Conservation (phyloP, 805 yeast genomes). For the Yamadazyma olivae region DNA sequence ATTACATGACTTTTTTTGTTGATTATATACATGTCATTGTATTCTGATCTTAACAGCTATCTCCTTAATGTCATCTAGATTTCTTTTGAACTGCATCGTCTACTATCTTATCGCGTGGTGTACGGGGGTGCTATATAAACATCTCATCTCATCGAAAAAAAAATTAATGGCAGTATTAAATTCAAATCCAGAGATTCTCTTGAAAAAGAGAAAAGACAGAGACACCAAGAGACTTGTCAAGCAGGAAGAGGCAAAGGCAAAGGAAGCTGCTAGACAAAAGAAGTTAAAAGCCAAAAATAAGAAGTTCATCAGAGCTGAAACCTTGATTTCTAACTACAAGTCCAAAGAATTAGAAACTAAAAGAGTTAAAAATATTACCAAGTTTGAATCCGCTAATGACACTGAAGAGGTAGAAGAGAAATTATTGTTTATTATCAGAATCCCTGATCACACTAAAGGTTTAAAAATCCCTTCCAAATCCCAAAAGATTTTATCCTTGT, state of each 20-base stretch:
- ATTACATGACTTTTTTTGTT: too few species aligned
- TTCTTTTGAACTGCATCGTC: too few species aligned
- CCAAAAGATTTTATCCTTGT: slow-evolving; percentile 52
- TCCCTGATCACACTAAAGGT: slow-evolving; percentile 56
- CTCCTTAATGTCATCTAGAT: too few species aligned
- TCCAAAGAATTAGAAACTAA: slow-evolving; percentile 66
- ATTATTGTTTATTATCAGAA: slow-evolving; percentile 64
- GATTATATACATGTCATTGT: too few species aligned
- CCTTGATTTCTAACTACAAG: slow-evolving; percentile 61
- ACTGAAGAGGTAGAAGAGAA: slow-evolving; percentile 29
- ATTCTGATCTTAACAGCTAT: too few species aligned
- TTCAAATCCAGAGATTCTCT: slow-evolving; percentile 72
- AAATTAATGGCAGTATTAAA: slow-evolving; percentile 46
- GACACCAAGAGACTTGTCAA: slow-evolving; percentile 71
- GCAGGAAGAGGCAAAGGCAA: slow-evolving; percentile 60
- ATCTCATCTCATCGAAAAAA: background rate
- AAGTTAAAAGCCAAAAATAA: slow-evolving; percentile 42
- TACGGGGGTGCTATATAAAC: too few species aligned
- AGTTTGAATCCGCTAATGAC: slow-evolving; percentile 42
- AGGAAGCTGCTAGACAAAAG: slow-evolving; percentile 42
- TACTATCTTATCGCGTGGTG: too few species aligned
- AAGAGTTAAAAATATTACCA: slow-evolving; percentile 61
- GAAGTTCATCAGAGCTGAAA: slow-evolving; percentile 71
- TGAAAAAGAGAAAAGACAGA: slow-evolving; percentile 75
- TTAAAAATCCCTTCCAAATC: slow-evolving; percentile 67